Percentiles rank a stretch among this genome's conserved stretches.
phyloP scores from a whole-genome alignment of 2,329 filamentous ascomycete genomes.

The Lomentospora prolificans region DNA sequence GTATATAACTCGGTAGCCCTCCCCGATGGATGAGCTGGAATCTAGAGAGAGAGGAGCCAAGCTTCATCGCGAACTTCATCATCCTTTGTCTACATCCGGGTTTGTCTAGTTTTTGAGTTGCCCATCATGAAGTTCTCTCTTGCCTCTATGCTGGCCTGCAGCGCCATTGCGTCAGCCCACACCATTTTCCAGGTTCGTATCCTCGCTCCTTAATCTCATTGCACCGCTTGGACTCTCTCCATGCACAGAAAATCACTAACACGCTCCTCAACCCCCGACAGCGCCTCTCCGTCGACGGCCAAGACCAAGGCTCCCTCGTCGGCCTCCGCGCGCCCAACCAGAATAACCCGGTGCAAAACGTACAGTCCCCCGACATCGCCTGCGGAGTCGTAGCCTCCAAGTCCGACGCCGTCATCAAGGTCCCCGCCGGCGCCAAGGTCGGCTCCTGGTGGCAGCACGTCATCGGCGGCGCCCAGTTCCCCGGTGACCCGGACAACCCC shows the following conservation, averaged over 20 bases:
- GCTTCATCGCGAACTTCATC: background rate
- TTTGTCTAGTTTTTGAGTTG: background rate
- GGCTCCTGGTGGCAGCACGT: constrained; percentile 44
- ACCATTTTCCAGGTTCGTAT: constrained; percentile 27
- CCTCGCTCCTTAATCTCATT: background rate
- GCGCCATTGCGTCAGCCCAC: constrained; percentile 26
- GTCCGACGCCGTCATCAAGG: constrained; percentile 33
- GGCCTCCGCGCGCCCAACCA: constrained; percentile 39
- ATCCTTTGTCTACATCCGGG: background rate
- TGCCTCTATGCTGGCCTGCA: constrained; percentile 9
- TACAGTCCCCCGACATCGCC: constrained; percentile 36
- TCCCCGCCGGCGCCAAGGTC: constrained; percentile 40
- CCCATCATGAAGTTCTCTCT: constrained; percentile 4
- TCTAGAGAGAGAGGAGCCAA: background rate
- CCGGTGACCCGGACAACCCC: constrained; percentile 40
- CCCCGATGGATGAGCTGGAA: background rate
- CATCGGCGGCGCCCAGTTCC: constrained; percentile 40
- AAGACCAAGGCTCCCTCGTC: constrained; percentile 37
- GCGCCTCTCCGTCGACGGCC: constrained; percentile 34
- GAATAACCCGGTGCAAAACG: constrained; percentile 44
- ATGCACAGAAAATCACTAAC: too few species aligned
- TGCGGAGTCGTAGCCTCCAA: constrained; percentile 36
- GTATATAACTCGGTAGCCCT: background rate
- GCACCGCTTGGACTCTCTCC: too few species aligned
- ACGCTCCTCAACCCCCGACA: constrained; percentile 3